Evolutionary conservation across 345 rosid species (phyloP).

Genomic region (Gossypium anomalum): DNA sequence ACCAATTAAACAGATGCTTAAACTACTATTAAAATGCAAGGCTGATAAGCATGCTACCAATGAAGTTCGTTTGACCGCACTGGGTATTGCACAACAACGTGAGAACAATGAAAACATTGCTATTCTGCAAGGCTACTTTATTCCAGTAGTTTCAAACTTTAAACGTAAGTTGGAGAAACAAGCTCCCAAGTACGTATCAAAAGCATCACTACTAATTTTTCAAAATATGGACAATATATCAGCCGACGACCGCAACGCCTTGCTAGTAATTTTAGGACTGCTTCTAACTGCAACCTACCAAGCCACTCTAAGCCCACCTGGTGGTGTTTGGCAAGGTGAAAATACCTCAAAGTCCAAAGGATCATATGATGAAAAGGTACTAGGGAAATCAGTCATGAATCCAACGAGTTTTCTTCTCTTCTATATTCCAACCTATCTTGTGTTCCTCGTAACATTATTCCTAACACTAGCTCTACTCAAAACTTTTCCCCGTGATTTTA

Average conservation of each 20-base stretch:
- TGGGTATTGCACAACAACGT: neutral
- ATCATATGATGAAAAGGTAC: rapidly evolving
- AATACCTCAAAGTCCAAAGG: neutral
- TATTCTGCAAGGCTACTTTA: neutral
- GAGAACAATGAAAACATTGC: neutral
- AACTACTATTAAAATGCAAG: neutral
- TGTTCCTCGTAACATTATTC: too few species aligned
- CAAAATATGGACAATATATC: neutral
- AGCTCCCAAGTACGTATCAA: neutral
- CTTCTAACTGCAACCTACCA: constrained; percentile 8
- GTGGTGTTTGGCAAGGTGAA: neutral
- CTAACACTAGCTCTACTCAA: too few species aligned
- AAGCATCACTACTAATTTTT: neutral
- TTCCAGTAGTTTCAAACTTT: neutral
- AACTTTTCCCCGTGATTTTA: too few species aligned
- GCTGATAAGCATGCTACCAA: neutral
- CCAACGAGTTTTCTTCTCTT: too few species aligned
- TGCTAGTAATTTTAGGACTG: neutral
- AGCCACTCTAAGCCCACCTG: constrained; percentile 1
- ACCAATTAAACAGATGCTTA: neutral
- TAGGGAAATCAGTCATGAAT: neutral
- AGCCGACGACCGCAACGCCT: neutral
- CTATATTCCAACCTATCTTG: too few species aligned
- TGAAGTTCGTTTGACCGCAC: neutral
- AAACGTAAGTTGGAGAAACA: neutral